Conservation (phyloP, 2,329 filamentous ascomycete genomes). For the Penicillium sumatraense region DNA sequence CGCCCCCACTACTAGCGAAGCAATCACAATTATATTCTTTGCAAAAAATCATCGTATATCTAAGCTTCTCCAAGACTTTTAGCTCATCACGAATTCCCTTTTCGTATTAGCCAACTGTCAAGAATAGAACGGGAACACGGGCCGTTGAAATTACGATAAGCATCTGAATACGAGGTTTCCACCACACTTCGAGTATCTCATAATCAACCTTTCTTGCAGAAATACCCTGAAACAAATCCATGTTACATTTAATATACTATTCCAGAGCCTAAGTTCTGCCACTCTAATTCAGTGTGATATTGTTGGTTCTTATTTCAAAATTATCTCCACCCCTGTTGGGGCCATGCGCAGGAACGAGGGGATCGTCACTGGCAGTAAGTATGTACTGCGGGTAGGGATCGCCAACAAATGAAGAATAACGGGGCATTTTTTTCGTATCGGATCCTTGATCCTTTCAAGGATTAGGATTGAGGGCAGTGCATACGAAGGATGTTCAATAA, state of each 20-base stretch:
- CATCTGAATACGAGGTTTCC: not conserved
- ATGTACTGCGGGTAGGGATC: not conserved
- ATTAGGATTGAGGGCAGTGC: no score
- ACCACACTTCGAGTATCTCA: constrained; percentile 2
- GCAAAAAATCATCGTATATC: not conserved
- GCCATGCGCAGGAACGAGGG: not conserved
- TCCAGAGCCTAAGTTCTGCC: constrained; percentile 1
- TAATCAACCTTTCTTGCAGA: no score
- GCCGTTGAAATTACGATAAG: constrained; percentile 2
- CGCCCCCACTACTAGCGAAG: not conserved
- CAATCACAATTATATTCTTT: not conserved
- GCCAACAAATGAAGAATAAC: not conserved
- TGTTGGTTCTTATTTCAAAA: not conserved
- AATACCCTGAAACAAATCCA: not conserved
- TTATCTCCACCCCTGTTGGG: not conserved
- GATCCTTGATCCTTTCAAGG: not conserved
- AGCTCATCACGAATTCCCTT: not conserved
- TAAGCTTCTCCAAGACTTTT: not conserved
- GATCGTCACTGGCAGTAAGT: not conserved
- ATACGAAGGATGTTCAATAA: no score
- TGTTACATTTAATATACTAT: constrained; percentile 3
- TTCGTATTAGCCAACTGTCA: not conserved
- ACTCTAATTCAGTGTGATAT: not conserved
- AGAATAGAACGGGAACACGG: not conserved
- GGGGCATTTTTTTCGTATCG: not conserved